These are phyloP conservation scores for Perkinsus olseni DNA, from an alignment of 169 alveolate species.

Conservation along the genomic window DNA sequence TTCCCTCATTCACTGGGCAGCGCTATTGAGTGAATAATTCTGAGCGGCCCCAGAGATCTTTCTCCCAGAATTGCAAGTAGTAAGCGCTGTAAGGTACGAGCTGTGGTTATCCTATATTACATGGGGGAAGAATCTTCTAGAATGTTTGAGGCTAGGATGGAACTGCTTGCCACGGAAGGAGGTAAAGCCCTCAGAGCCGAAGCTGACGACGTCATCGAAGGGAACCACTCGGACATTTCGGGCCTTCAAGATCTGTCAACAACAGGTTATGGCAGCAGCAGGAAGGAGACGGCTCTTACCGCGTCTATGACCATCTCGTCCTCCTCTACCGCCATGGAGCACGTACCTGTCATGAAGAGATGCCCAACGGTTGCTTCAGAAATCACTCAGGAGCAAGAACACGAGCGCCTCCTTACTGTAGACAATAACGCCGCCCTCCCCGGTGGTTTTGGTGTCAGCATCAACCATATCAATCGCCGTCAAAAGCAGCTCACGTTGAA, in stretches of 20 bases:
- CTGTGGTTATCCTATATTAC: not conserved
- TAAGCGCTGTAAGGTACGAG: too few relatives aligned
- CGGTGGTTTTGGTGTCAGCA: constrained; percentile 56
- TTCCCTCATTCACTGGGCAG: too few relatives aligned
- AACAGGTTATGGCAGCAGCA: not conserved
- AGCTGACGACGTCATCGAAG: constrained; percentile 30
- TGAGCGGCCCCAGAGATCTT: too few relatives aligned
- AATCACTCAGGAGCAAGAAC: too few relatives aligned
- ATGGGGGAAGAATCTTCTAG: constrained; percentile 76
- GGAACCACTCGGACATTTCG: constrained; percentile 64
- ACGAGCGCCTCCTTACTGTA: constrained; percentile 37
- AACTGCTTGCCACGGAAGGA: constrained; percentile 59
- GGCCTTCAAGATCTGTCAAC: constrained; percentile 50
- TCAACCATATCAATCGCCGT: constrained; percentile 78
- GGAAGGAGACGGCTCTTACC: not conserved
- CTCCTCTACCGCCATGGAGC: constrained; percentile 77
- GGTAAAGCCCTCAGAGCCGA: constrained; percentile 69
- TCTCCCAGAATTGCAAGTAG: too few relatives aligned
- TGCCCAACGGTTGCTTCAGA: too few relatives aligned
- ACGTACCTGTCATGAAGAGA: too few relatives aligned
- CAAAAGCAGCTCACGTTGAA: constrained; percentile 73
- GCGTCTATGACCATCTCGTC: constrained; percentile 79
- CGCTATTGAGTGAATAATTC: too few relatives aligned
- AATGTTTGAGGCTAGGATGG: constrained; percentile 43
- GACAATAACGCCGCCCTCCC: constrained; percentile 69